Conservation (phyloP, 768 basidiomycete species). For the Pleurotus sapidus region DNA sequence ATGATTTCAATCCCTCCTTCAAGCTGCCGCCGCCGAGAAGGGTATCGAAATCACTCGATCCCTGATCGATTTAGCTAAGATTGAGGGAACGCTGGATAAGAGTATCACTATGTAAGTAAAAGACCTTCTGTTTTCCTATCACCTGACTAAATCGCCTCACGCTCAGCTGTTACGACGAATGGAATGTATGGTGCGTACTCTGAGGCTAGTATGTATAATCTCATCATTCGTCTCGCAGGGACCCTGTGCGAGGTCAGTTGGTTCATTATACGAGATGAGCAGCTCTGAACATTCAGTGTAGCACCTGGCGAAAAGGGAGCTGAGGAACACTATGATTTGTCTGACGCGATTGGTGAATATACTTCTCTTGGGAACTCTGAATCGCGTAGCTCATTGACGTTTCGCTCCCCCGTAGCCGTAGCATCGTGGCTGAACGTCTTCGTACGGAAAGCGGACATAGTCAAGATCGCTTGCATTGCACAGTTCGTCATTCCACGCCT, state of each 20-base stretch:
- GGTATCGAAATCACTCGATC: conserved; percentile 48
- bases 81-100: conserved; percentile 32
- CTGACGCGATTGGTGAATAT: conserved; percentile 42
- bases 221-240: conserved; percentile 20
- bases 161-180: conserved; percentile 48
- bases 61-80: conserved; percentile 50
- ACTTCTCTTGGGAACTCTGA: not conserved
- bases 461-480: conserved; percentile 60
- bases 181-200: conserved; percentile 46
- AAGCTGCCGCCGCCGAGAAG: conserved; percentile 50
- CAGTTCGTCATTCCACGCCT: conserved; percentile 36
- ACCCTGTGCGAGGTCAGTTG: conserved; percentile 36
- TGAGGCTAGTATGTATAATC: no score
- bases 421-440: conserved; percentile 62
- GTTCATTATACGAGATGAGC: no score
- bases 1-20: not conserved
- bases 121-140: no score
- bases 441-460: conserved; percentile 54
- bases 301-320: conserved; percentile 48
- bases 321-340: conserved; percentile 52
- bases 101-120: conserved; percentile 32
- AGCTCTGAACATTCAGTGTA: not conserved
- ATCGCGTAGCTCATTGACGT: not conserved
- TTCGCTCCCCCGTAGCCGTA: conserved; percentile 34
- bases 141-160: not conserved